Conservation (phyloP, 345 rosid species). For the Conringia planisiliqua region DNA sequence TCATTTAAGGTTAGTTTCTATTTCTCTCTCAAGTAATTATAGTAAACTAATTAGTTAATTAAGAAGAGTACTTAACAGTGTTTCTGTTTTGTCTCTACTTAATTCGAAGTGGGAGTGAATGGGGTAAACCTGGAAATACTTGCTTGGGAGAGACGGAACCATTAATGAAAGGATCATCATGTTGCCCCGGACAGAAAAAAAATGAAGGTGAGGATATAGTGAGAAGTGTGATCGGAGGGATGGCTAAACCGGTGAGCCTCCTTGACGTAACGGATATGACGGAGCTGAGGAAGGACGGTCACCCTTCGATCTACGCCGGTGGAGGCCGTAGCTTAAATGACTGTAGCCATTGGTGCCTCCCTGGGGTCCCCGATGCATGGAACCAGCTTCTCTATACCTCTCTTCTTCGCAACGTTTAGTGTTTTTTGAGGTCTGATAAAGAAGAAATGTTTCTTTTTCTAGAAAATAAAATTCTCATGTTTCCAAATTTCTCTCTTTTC, state of each 20-base stretch:
- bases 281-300: constrained; percentile 65
- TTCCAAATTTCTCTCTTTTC: neutral
- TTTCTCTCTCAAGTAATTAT: neutral
- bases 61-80: neutral
- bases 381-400: constrained; percentile 55
- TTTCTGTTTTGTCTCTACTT: neutral
- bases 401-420: constrained; percentile 1
- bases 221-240: constrained; percentile 36
- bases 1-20: constrained; percentile 40
- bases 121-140: constrained; percentile 36
- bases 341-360: constrained; percentile 85
- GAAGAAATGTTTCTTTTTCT: neutral
- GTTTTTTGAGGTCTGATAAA: neutral
- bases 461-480: neutral
- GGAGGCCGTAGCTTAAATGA: constrained; percentile 25
- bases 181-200: constrained; percentile 28
- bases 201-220: constrained; percentile 40
- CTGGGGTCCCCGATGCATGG: constrained; percentile 78
- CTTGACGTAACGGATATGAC: constrained; percentile 58
- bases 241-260: constrained; percentile 45
- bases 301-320: constrained; percentile 52
- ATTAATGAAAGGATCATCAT: constrained; percentile 32
- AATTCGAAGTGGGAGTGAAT: constrained; percentile 37
- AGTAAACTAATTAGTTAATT: neutral
- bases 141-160: constrained; percentile 60